Conservation (phyloP, 2,329 filamentous ascomycete species). For the Salinomyces thailandicus region DNA sequence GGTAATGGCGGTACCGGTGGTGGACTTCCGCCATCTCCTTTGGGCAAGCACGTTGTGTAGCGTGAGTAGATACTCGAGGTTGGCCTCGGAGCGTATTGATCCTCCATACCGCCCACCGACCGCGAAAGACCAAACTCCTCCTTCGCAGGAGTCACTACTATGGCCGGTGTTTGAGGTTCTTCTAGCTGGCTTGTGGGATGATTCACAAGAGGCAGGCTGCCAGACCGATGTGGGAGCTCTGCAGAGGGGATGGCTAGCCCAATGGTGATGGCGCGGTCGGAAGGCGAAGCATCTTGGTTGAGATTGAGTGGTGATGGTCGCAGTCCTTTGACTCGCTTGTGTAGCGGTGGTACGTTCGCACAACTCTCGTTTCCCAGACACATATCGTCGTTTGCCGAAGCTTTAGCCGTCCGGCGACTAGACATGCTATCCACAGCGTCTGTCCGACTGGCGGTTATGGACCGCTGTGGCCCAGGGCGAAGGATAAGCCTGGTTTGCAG, state of each 20-base stretch:
- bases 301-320: conserved; percentile 20
- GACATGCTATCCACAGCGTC: too few relatives aligned
- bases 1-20: conserved; percentile 54
- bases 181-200: conserved; percentile 1
- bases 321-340: conserved; percentile 17
- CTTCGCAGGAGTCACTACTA: conserved; percentile 44
- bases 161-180: conserved; percentile 35
- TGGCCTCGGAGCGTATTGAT: conserved; percentile 25
- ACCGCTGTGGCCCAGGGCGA: conserved; percentile 3
- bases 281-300: conserved; percentile 50
- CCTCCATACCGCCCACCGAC: conserved; percentile 44
- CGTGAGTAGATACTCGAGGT: conserved; percentile 55
- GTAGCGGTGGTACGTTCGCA: conserved; percentile 2
- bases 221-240: conserved; percentile 34
- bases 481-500: conserved; percentile 14
- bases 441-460: conserved; percentile 1
- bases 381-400: background rate
- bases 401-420: too few relatives aligned
- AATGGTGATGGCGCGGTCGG: conserved; percentile 61
- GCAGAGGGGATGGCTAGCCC: conserved; percentile 56
- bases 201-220: conserved; percentile 9
- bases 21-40: conserved; percentile 23
- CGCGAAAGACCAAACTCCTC: conserved; percentile 50
- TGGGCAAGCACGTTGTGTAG: conserved; percentile 29
- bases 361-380: background rate